Percentiles rank a stretch among this genome's conserved stretches.
Evolutionary conservation across 352 stramenopile genomes (phyloP).

Genomic region (Globisporangium acanthophoron): DNA sequence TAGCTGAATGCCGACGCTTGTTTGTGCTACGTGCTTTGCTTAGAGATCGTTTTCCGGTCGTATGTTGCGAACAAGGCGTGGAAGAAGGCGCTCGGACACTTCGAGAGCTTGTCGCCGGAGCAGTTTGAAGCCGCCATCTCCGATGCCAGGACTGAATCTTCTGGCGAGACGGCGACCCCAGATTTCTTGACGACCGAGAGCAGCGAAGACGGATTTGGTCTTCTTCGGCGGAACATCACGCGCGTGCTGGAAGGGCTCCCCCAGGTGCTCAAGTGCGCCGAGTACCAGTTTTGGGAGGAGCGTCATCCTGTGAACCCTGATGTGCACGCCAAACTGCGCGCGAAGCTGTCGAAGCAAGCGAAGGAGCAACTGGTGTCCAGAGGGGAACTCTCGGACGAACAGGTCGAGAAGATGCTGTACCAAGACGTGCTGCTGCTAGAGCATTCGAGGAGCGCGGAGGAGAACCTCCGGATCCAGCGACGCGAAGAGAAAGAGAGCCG

Average conservation of each 20-base stretch:
- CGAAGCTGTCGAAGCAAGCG: conserved; percentile 47
- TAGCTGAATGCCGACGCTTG: conserved; percentile 19
- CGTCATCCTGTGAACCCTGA: conserved; percentile 57
- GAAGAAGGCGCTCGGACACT: conserved; percentile 75
- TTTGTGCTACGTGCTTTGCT: not conserved
- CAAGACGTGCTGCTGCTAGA: conserved; percentile 46
- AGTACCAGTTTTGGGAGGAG: conserved; percentile 87
- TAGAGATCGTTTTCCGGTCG: conserved; percentile 72
- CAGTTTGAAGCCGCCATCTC: conserved; percentile 33
- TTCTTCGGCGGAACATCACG: conserved; percentile 67
- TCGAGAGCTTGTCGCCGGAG: conserved; percentile 48
- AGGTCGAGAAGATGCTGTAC: conserved; percentile 31
- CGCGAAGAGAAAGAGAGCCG: conserved; percentile 44
- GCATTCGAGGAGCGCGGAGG: conserved; percentile 34
- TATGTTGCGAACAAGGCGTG: conserved; percentile 76
- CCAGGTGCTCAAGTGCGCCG: conserved; percentile 49
- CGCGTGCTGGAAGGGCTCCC: conserved; percentile 66
- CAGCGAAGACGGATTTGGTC: conserved; percentile 75
- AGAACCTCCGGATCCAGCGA: conserved; percentile 27
- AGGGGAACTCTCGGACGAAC: conserved; percentile 27
- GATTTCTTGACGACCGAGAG: conserved; percentile 50
- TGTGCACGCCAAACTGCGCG: conserved; percentile 52
- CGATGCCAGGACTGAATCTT: conserved; percentile 9
- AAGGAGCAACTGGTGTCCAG: conserved; percentile 37
- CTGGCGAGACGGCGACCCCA: conserved; percentile 4